These are phyloP conservation scores for Pseudogymnoascus sp. DNA, from an alignment of 2,329 filamentous ascomycete genomes.

Conservation along the genomic window DNA sequence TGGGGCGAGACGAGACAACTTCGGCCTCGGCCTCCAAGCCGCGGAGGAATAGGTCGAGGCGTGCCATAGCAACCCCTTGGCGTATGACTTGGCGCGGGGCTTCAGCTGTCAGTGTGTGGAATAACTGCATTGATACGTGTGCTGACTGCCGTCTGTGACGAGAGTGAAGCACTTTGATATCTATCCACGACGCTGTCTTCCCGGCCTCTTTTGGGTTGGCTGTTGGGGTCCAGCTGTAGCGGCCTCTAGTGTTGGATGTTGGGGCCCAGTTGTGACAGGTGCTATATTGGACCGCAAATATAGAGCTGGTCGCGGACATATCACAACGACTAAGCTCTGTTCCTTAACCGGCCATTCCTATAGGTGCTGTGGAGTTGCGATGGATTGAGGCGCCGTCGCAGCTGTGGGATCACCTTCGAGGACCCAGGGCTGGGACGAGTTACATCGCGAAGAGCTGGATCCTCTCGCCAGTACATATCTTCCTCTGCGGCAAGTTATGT, in stretches of 20 bases:
- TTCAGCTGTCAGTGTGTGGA: neutral
- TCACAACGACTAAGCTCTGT: neutral
- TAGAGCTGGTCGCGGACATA: neutral
- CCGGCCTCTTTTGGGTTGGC: neutral
- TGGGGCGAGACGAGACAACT: constrained; percentile 1
- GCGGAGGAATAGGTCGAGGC: neutral
- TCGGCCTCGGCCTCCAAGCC: neutral
- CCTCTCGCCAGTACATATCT: neutral
- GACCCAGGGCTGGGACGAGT: neutral
- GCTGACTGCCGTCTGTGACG: neutral
- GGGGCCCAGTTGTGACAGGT: neutral
- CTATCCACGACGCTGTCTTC: constrained; percentile 2
- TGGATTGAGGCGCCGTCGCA: neutral
- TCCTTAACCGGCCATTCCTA: neutral
- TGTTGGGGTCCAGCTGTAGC: neutral
- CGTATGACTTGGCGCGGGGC: neutral
- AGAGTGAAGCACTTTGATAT: constrained; percentile 1
- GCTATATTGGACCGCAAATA: neutral
- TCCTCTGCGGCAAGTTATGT: neutral
- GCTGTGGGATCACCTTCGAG: neutral
- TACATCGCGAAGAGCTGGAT: neutral
- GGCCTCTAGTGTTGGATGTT: neutral
- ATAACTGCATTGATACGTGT: neutral
- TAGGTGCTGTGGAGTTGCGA: neutral
- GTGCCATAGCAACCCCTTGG: neutral